Evolutionary conservation across 306 rosid genomes (phyloP), one percentile per base, ranked within the genome.

Genomic region (Trifolium repens): DNA sequence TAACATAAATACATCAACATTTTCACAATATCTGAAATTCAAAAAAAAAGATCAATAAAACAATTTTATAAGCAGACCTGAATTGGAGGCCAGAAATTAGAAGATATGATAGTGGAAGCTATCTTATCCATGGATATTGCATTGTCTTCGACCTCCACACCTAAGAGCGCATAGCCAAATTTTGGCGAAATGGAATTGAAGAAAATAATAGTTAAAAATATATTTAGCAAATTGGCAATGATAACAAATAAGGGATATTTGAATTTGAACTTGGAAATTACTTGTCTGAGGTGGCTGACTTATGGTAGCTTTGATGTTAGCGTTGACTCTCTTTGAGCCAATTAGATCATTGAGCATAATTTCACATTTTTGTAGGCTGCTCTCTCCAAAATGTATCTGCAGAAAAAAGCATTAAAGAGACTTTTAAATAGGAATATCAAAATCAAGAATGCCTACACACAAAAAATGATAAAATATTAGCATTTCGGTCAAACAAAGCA

Each of bases 401-500:
- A 46, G 1, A 46, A 46, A 13, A 46, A 46, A 46, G n/a, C n/a
- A 46, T 46, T 46, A 12, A 46, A 46, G n/a, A 46, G 52, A 46
- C 5, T 13, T 46, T 13, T 46, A 12, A 46, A 46, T 44, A 44
- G 1, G 50, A 44, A 11, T 44, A 12, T 44, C 50, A 44, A 44
- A 12, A 44, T 74, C 34, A 54, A 55, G 17, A 44, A 43, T 64
- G 22, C 34, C 59, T 39, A 40, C 12, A 64, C 22, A 57, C 37
- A 52, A 78, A 53, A 4, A 78, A 52, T 35, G 68, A 52, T 9
- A 67, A 78, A 58, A 65, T 59, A 69, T 71, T 26, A 79, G 27
- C 71, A 69, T 57, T 17, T 69, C 68, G 58, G 54, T 64, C 72
- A 59, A 79, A 77, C 52, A 63, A 58, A 71, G 27, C 69, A 44